Base-by-base conservation (phyloP, 148 eudicot genomes). In the Linanthus parryae region DNA sequence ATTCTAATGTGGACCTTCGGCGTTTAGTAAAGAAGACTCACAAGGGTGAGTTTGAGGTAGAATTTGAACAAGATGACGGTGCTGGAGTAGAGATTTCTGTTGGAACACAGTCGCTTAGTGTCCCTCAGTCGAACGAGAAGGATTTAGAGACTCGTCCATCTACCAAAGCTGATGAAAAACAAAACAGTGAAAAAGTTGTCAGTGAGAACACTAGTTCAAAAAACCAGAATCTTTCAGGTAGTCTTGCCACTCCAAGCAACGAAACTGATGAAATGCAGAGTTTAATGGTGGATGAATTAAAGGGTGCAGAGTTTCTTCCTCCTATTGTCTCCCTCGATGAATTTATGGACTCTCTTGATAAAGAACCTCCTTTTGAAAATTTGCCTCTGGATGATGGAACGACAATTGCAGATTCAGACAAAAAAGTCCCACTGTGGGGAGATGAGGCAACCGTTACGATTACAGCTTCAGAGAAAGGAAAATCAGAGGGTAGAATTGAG, bases 1-100 rank as follows among this genome's bases (percentile, higher is more conserved):
- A 89, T 43, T 63, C 84, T 8, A 85, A 77, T 48, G 71, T 70
- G 68, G 77, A 80, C 61, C 70, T 75, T 52, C 75, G 87, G 47
- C 83, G 91, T 38, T 65, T 89, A 73, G 97, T 89, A 65, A 89
- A 73, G 78, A 89, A 89, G 69, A 89, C 97, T 26, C 97, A 89
- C 67, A 89, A 89, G 77, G 97, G 97, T 20, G 97, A 89, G 61
- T 82, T 69, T 54, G 82, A 82, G 67, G 97, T 89, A 38, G 90
- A 85, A 61, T 54, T 84, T 9, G 88, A 85, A 51, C 77, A 65
- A 15, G 84, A 82, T 65, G 67, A 56, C 34, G 64, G 52, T 61
- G 66, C 69, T 65, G 48, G 67, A 17, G 77, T 74, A 14, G 95
- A 85, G 50, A 67, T 75, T 17, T 61, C 86, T 48, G 46, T 58